Percentiles rank a stretch among this genome's conserved stretches.
Evolutionary conservation across 768 basidiomycete genomes (phyloP).

Genomic region (Tricholoma flavovirens): DNA sequence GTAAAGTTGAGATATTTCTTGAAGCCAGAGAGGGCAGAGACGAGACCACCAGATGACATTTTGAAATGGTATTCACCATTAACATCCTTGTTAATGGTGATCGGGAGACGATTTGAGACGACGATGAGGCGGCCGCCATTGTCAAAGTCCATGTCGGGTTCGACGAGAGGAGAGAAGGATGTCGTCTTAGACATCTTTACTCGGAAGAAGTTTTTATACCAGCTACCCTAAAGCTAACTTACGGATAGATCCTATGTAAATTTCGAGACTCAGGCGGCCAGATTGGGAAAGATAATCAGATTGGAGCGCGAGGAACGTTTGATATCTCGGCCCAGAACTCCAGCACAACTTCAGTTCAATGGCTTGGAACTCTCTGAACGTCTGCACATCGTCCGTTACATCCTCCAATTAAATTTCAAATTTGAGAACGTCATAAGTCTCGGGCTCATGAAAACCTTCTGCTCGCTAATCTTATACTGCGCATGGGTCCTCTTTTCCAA

Average conservation of each 20-base stretch:
- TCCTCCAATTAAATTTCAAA: not conserved
- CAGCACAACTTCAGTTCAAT: not conserved
- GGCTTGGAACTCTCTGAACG: not conserved
- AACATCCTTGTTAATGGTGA: conserved; percentile 93
- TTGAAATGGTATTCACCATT: conserved; percentile 95
- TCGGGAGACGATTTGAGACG: conserved; percentile 91
- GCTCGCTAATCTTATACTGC: not conserved
- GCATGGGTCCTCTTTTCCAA: not conserved
- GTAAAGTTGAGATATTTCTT: conserved; percentile 98
- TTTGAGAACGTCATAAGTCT: not conserved
- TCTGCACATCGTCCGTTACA: not conserved
- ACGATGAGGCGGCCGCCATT: conserved; percentile 78
- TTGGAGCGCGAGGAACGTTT: conserved; percentile 23
- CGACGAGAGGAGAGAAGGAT: conserved; percentile 22
- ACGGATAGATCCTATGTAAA: conserved; percentile 12
- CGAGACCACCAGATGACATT: conserved; percentile 98
- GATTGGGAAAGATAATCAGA: conserved; percentile 32
- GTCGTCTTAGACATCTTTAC: conserved; percentile 21
- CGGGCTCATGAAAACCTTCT: not conserved
- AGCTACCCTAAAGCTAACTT: not conserved
- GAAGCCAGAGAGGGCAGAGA: conserved; percentile 94
- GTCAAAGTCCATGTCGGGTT: conserved; percentile 39
- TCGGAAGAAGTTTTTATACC: conserved; percentile 9
- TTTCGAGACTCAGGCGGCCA: conserved; percentile 21
- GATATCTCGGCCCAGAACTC: conserved; percentile 14